These are phyloP conservation scores for Hirsutella minnesotensis DNA, from an alignment of 2,329 filamentous ascomycete species.

Conservation along the genomic window DNA sequence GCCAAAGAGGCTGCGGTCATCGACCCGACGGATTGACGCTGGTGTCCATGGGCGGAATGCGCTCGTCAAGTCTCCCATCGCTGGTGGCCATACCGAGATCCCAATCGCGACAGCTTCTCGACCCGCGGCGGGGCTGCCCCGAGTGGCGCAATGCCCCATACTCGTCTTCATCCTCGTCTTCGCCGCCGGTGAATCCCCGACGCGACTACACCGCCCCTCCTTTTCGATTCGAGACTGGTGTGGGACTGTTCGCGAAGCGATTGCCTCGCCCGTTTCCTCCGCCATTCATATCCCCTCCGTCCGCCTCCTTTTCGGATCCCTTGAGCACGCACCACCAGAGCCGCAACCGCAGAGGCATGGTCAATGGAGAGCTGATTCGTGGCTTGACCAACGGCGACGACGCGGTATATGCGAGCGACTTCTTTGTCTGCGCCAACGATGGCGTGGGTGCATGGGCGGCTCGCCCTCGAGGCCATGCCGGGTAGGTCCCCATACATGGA, in stretches of 20 bases:
- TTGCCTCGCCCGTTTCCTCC: slow-evolving; percentile 84
- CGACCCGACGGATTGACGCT: slow-evolving; percentile 18
- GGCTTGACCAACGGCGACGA: slow-evolving; percentile 93
- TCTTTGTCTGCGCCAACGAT: slow-evolving; percentile 84
- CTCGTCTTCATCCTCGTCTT: slow-evolving; percentile 12
- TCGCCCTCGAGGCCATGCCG: slow-evolving; percentile 77
- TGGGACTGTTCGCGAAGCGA: slow-evolving; percentile 84
- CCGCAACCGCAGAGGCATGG: slow-evolving; percentile 62
- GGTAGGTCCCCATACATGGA: slow-evolving; percentile 34
- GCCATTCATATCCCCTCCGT: slow-evolving; percentile 82
- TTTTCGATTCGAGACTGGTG: slow-evolving; percentile 85
- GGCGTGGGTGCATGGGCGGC: slow-evolving; percentile 93
- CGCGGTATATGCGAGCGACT: slow-evolving; percentile 74
- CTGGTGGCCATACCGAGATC: slow-evolving; percentile 20
- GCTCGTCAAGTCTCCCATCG: slow-evolving; percentile 17
- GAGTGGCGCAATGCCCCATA: slow-evolving; percentile 16
- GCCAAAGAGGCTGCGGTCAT: slow-evolving; percentile 19
- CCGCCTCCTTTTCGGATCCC: slow-evolving; percentile 83
- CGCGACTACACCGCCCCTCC: slow-evolving; percentile 38
- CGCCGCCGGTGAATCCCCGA: slow-evolving; percentile 11
- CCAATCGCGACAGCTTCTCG: slow-evolving; percentile 14
- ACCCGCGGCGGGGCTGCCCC: slow-evolving; percentile 15
- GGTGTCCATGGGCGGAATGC: slow-evolving; percentile 22
- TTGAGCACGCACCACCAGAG: slow-evolving; percentile 77
- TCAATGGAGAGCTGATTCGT: slow-evolving; percentile 70